Evolutionary conservation across 495 filamentous ascomycete species (phyloP).

Genomic region (Penicillium chermesinum): DNA sequence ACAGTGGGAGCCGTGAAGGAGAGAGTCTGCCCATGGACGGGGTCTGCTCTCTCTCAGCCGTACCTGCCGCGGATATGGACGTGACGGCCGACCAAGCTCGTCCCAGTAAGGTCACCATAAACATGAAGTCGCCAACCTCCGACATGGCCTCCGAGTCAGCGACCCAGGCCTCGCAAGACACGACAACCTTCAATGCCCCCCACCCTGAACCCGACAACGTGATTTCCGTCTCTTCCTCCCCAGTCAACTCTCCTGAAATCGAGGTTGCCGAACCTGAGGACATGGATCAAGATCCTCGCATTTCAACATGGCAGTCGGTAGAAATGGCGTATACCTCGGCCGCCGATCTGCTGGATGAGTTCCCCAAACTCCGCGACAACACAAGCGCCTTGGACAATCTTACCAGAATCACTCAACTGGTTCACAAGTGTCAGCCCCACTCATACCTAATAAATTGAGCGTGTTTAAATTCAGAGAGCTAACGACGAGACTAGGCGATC

Average conservation of each 20-base stretch:
- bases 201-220: constrained; percentile 17
- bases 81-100: constrained; percentile 30
- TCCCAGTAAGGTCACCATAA: constrained; percentile 54
- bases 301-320: constrained; percentile 42
- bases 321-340: constrained; percentile 22
- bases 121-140: constrained; percentile 39
- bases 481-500: constrained; percentile 20
- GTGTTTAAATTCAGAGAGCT: constrained; percentile 1
- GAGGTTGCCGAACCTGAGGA: constrained; percentile 54
- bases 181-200: constrained; percentile 4
- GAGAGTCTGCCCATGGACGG: constrained; percentile 42
- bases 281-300: constrained; percentile 44
- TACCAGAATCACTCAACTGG: constrained; percentile 26
- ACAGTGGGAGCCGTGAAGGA: constrained; percentile 47
- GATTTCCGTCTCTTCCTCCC: constrained; percentile 47
- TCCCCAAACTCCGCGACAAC: constrained; percentile 29
- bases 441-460: not conserved
- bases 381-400: constrained; percentile 34
- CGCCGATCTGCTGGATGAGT: constrained; percentile 23
- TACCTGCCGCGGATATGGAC: constrained; percentile 29
- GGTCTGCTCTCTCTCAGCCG: constrained; percentile 18
- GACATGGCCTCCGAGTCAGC: constrained; percentile 14
- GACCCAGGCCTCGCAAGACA: constrained; percentile 7
- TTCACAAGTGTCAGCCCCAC: constrained; percentile 41
- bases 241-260: constrained; percentile 48